These are phyloP conservation scores for Neurospora africana DNA, from an alignment of 495 filamentous ascomycete species.

Conservation along the genomic window DNA sequence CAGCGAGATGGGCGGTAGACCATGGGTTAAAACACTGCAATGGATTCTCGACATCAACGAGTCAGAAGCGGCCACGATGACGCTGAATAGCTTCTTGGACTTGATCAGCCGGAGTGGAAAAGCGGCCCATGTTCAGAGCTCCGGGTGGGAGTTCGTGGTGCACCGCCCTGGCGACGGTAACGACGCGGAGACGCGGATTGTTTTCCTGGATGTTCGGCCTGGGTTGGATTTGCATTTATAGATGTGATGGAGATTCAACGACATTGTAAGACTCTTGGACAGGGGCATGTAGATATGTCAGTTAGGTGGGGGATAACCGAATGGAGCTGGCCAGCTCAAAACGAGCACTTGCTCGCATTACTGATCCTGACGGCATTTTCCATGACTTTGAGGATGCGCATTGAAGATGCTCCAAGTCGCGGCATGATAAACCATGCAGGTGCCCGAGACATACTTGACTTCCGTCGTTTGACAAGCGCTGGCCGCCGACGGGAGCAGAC, in stretches of 20 bases:
- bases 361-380: neutral
- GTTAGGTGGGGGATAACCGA: neutral
- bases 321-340: neutral
- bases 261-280: neutral
- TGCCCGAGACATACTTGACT: neutral
- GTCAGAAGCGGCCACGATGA: neutral
- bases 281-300: neutral
- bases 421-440: neutral
- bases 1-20: neutral
- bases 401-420: neutral
- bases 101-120: neutral
- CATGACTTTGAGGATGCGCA: neutral
- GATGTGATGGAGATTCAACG: neutral
- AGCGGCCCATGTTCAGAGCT: neutral
- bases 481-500: neutral
- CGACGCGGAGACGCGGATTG: neutral
- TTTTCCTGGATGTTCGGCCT: neutral
- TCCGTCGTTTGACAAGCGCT: neutral
- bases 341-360: neutral
- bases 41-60: neutral
- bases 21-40: conserved; percentile 1
- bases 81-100: neutral
- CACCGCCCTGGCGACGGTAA: neutral
- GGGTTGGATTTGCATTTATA: neutral
- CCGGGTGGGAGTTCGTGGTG: neutral